Evolutionary conservation across 208 protist genomes (phyloP).

Genomic region (Balamuthia mandrillaris): DNA sequence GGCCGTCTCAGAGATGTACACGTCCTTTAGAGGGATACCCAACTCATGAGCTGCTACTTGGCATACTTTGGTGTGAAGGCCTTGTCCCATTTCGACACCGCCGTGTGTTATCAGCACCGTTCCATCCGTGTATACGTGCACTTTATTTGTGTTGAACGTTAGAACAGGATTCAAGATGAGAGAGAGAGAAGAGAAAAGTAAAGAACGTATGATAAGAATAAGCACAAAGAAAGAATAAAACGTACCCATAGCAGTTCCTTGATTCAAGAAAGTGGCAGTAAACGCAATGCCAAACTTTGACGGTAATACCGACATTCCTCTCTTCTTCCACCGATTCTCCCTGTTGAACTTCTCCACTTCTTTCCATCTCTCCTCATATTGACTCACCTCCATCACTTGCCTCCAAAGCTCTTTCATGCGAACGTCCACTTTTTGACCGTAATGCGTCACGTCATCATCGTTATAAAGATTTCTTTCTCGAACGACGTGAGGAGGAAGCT

Average conservation of each 20-base stretch:
- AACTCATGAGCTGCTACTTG: neutral
- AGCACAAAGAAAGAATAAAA: neutral
- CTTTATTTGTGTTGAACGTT: neutral
- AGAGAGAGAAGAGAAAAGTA: neutral
- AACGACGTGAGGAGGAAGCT: neutral
- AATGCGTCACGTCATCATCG: neutral
- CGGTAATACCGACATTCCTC: neutral
- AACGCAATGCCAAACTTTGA: neutral
- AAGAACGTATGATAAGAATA: neutral
- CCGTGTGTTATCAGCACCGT: slow-evolving; percentile 41
- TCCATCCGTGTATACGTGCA: slow-evolving; percentile 44
- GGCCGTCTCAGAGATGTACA: slow-evolving; percentile 53
- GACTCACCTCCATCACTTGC: neutral
- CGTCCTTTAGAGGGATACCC: neutral
- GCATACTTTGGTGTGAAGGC: slow-evolving; percentile 59
- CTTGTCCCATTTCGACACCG: slow-evolving; percentile 63
- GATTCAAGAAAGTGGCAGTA: neutral
- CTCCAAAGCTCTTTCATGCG: neutral
- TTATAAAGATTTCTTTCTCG: neutral
- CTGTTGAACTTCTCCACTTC: neutral
- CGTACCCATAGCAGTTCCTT: neutral
- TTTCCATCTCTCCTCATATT: neutral
- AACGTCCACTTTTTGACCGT: too few relatives aligned
- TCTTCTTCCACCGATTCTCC: slow-evolving; percentile 2
- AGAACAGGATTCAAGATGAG: neutral